phyloP scores from a whole-genome alignment of 1,284 basidiomycete genomes.

The Puccinia hordei region DNA sequence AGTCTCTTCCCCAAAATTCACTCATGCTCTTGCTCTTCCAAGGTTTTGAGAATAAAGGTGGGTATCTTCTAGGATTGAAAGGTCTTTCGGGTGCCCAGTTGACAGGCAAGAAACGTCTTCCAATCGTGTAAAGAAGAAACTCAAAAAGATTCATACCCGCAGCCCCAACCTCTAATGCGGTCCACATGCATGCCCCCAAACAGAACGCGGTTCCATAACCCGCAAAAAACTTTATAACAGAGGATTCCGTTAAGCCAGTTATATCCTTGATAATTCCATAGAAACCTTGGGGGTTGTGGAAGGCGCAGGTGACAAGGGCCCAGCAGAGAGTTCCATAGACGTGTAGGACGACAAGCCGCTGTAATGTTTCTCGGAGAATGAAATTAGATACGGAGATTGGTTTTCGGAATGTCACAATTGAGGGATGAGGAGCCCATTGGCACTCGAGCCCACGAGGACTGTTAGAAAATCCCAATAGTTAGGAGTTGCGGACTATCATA shows the following conservation, averaged over 20 bases:
- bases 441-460: constrained; percentile 48
- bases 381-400: constrained; percentile 19
- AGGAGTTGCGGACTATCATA: background rate
- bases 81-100: constrained; percentile 32
- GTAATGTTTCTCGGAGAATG: constrained; percentile 12
- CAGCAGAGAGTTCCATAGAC: constrained; percentile 33
- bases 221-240: constrained; percentile 13
- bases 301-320: constrained; percentile 35
- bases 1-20: constrained; percentile 45
- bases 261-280: constrained; percentile 29
- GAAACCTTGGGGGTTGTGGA: constrained; percentile 33
- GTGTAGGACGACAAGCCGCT: constrained; percentile 2
- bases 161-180: constrained; percentile 32
- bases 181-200: constrained; percentile 44
- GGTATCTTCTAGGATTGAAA: constrained; percentile 38
- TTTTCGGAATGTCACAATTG: constrained; percentile 30
- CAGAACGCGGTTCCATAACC: constrained; percentile 42
- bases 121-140: constrained; percentile 29
- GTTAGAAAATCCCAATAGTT: background rate
- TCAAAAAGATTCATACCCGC: constrained; percentile 39
- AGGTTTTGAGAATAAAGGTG: constrained; percentile 39
- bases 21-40: constrained; percentile 40
- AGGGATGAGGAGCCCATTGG: constrained; percentile 31
- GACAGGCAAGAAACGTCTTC: constrained; percentile 23
- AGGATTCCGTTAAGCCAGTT: constrained; percentile 15